Evolutionary conservation across 148 eudicot genomes (phyloP).

Genomic region (Talinum fruticosum): DNA sequence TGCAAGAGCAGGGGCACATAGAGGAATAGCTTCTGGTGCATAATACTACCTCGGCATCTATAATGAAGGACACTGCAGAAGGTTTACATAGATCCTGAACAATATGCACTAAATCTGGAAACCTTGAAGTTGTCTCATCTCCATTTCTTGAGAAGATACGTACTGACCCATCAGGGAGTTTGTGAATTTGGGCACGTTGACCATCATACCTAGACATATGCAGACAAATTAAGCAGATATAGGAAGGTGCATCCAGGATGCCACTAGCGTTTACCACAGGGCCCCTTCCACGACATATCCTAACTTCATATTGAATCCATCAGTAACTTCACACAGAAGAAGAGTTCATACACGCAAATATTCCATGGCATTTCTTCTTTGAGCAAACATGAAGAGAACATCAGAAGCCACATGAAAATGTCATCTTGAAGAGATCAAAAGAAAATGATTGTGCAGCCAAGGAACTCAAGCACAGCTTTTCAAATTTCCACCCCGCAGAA

Average conservation of each 20-base stretch:
- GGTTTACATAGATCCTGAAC: constrained; percentile 61
- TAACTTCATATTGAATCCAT: not conserved
- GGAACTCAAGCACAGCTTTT: not conserved
- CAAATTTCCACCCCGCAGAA: not conserved
- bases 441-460: not conserved
- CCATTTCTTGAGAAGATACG: constrained; percentile 91
- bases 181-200: constrained; percentile 97
- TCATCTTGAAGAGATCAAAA: not conserved
- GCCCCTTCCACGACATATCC: not conserved
- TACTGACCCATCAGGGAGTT: constrained; percentile 74
- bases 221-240: not conserved
- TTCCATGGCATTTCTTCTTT: not conserved
- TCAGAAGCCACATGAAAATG: constrained; percentile 2
- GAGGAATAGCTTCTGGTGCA: constrained; percentile 7
- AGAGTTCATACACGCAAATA: not conserved
- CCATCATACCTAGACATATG: constrained; percentile 80
- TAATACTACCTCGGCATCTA: constrained; percentile 83
- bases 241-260: not conserved
- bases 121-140: constrained; percentile 83
- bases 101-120: constrained; percentile 79
- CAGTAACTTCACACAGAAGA: not conserved
- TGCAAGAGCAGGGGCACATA: constrained; percentile 7
- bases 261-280: not conserved
- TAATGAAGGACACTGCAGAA: constrained; percentile 54
- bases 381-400: constrained; percentile 10